These are phyloP conservation scores for Aspergillus oerlinghausenensis DNA, from an alignment of 2,329 filamentous ascomycete species.

Conservation along the genomic window DNA sequence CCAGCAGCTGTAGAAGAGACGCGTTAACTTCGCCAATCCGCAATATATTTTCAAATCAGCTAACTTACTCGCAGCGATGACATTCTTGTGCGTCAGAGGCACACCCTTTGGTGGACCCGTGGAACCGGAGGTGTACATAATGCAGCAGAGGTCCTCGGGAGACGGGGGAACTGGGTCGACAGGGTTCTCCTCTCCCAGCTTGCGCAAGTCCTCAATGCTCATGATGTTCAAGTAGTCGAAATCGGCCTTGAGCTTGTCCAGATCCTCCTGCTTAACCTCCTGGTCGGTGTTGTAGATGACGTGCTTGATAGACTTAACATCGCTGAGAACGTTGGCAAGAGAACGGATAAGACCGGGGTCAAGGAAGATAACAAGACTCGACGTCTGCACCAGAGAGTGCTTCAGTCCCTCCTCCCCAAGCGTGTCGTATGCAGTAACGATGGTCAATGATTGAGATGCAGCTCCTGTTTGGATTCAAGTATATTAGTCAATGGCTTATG, in stretches of 20 bases:
- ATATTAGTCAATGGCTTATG: neutral
- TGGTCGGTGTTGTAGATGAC: constrained; percentile 57
- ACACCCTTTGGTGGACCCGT: constrained; percentile 88
- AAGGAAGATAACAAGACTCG: constrained; percentile 77
- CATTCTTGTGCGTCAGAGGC: constrained; percentile 71
- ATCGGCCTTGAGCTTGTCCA: constrained; percentile 51
- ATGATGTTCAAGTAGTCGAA: constrained; percentile 50
- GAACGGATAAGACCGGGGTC: constrained; percentile 72
- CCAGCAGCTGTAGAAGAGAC: constrained; percentile 61
- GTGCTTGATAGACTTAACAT: constrained; percentile 52
- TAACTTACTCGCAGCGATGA: constrained; percentile 68
- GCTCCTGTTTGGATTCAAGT: constrained; percentile 43
- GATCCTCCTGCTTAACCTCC: constrained; percentile 48
- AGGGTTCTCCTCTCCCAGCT: constrained; percentile 60
- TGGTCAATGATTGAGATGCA: constrained; percentile 78
- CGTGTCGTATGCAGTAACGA: constrained; percentile 93
- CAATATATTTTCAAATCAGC: neutral
- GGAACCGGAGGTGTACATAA: constrained; percentile 79
- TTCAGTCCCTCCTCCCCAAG: constrained; percentile 78
- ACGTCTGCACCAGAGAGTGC: constrained; percentile 79
- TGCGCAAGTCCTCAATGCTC: constrained; percentile 53
- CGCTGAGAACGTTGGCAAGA: constrained; percentile 51
- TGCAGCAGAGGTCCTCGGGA: constrained; percentile 74
- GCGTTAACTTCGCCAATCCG: constrained; percentile 9
- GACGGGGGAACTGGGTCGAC: constrained; percentile 67